phyloP scores from a whole-genome alignment of 768 basidiomycete species.

The Rhizopogon vulgaris region DNA sequence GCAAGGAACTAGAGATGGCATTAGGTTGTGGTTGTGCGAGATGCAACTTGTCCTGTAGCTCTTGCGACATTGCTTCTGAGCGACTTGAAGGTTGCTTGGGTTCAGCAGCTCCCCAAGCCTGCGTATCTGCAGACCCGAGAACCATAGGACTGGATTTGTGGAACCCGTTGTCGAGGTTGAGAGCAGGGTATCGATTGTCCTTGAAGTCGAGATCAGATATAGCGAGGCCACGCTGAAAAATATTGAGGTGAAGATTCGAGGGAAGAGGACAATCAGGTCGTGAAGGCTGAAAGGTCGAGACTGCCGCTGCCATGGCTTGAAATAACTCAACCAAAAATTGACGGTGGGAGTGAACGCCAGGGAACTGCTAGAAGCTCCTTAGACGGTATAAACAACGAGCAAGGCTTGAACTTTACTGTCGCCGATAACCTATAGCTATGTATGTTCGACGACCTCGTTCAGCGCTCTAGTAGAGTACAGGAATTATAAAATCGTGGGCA shows the following conservation, averaged over 20 bases:
- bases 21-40: slow-evolving; percentile 28
- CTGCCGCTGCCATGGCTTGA: slow-evolving; percentile 29
- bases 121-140: slow-evolving; percentile 20
- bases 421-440: not conserved
- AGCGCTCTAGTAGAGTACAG: not conserved
- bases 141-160: slow-evolving; percentile 25
- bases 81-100: slow-evolving; percentile 7
- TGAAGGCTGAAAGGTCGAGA: slow-evolving; percentile 43
- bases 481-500: not conserved
- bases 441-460: too few relatives aligned
- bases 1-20: slow-evolving; percentile 39
- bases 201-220: slow-evolving; percentile 57
- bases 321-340: slow-evolving; percentile 10
- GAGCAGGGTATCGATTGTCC: slow-evolving; percentile 53
- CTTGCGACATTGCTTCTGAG: slow-evolving; percentile 15
- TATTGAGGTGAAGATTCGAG: slow-evolving; percentile 28
- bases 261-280: slow-evolving; percentile 32
- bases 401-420: not conserved
- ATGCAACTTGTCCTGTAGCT: slow-evolving; percentile 16
- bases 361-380: not conserved
- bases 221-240: slow-evolving; percentile 47
- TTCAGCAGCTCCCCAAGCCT: slow-evolving; percentile 16
- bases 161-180: slow-evolving; percentile 19
- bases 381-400: not conserved
- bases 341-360: not conserved